These are phyloP conservation scores for Rhizopogon vesiculosus DNA, from an alignment of 768 basidiomycete genomes.

Conservation along the genomic window DNA sequence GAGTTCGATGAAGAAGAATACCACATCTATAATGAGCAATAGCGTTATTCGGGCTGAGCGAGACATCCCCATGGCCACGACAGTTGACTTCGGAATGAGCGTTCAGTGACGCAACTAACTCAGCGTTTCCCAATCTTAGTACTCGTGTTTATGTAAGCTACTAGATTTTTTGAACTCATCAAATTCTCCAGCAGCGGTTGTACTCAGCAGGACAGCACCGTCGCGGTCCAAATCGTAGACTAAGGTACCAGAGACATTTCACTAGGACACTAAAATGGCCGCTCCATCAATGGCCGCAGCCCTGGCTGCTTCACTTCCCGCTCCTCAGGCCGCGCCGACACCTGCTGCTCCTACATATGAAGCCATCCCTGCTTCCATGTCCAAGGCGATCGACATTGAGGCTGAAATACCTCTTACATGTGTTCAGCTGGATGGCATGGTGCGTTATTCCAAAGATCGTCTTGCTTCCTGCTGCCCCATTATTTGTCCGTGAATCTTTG, in stretches of 20 bases:
- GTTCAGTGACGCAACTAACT: too few species aligned
- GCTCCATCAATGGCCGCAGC: conserved; percentile 90
- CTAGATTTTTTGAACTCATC: not conserved
- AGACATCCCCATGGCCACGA: conserved; percentile 35
- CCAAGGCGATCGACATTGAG: conserved; percentile 91
- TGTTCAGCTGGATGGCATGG: conserved; percentile 86
- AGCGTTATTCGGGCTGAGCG: conserved; percentile 72
- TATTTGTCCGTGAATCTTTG: not conserved
- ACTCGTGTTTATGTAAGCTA: not conserved
- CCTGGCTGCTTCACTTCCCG: conserved; percentile 76
- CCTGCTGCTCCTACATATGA: conserved; percentile 72
- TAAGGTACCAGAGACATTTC: not conserved
- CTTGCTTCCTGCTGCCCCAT: not conserved
- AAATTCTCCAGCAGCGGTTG: not conserved
- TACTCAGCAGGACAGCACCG: not conserved
- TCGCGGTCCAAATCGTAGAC: not conserved
- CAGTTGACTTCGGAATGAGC: not conserved
- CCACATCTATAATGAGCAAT: conserved; percentile 76
- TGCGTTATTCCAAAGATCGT: conserved; percentile 33
- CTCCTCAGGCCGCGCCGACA: conserved; percentile 52
- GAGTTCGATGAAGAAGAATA: conserved; percentile 87
- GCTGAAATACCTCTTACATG: conserved; percentile 75
- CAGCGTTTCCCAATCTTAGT: too few species aligned
- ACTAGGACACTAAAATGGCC: conserved; percentile 38
- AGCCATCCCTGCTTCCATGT: conserved; percentile 88